phyloP scores from a whole-genome alignment of 2,329 filamentous ascomycete species.

The Grosmannia penicillata region DNA sequence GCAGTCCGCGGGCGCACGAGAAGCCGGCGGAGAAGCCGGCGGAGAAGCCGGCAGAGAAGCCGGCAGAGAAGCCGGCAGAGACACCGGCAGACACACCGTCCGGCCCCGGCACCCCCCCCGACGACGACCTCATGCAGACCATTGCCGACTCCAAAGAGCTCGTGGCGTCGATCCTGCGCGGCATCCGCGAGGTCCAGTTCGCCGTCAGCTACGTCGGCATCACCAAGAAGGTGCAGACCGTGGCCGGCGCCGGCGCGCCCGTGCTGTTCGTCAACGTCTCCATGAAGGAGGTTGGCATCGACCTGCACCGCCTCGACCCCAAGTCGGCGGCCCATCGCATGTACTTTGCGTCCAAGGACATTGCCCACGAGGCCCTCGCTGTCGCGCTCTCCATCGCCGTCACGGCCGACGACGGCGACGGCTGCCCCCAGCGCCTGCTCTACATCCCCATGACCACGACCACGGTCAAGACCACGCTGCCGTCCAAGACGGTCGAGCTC shows the following conservation, averaged over 20 bases:
- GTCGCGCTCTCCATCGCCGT: constrained; percentile 87
- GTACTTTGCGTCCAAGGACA: constrained; percentile 89
- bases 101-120: constrained; percentile 11
- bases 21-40: constrained; percentile 20
- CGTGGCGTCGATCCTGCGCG: constrained; percentile 72
- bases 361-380: constrained; percentile 86
- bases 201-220: constrained; percentile 83
- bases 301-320: constrained; percentile 79
- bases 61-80: neutral
- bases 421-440: constrained; percentile 69
- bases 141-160: constrained; percentile 91
- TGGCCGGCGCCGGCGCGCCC: constrained; percentile 52
- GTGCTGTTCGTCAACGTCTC: constrained; percentile 66
- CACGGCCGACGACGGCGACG: constrained; percentile 79
- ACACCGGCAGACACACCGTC: neutral
- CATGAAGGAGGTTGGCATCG: constrained; percentile 92
- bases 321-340: constrained; percentile 92
- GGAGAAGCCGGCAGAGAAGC: neutral
- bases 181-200: constrained; percentile 93
- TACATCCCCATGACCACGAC: constrained; percentile 98
- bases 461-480: constrained; percentile 82
- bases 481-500: constrained; percentile 82
- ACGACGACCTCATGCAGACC: constrained; percentile 59
- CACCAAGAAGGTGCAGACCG: constrained; percentile 60
- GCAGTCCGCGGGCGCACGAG: constrained; percentile 20